A percentile compares a stretch with the other conserved stretches of the same genome.
Conservation (phyloP, 176 grass and related monocot species). For the Zea luxurians region DNA sequence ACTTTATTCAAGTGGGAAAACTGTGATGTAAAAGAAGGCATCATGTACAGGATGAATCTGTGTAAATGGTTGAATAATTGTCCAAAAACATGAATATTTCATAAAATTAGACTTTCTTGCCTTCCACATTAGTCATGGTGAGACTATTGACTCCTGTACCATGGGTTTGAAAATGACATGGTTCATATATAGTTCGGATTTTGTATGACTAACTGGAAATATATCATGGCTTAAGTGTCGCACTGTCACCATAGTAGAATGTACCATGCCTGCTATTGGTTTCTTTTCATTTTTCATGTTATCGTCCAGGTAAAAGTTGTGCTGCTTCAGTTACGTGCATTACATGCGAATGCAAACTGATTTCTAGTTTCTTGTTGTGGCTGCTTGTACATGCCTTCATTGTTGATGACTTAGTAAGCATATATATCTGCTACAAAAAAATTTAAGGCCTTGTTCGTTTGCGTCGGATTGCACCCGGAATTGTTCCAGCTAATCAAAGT, state of each 20-base stretch:
- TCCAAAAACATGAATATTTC: not conserved
- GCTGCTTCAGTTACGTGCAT: not conserved
- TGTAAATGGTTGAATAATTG: not conserved
- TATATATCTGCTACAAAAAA: not conserved
- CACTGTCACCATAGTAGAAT: slow-evolving; percentile 1
- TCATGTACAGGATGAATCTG: not conserved
- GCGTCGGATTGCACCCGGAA: too few relatives aligned
- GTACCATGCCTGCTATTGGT: not conserved
- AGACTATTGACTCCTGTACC: not conserved
- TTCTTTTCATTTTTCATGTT: not conserved
- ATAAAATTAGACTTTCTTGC: not conserved
- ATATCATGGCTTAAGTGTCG: not conserved
- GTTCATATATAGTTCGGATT: not conserved
- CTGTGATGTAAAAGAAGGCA: not conserved
- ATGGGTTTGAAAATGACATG: not conserved
- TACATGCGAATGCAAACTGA: not conserved
- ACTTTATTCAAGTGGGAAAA: not conserved
- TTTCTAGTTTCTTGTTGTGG: not conserved
- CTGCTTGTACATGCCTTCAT: not conserved
- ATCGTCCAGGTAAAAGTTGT: not conserved
- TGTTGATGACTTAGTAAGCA: not conserved
- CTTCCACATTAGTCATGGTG: not conserved
- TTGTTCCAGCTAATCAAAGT: too few relatives aligned
- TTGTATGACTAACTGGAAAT: not conserved
- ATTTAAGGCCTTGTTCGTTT: too few relatives aligned